Evolutionary conservation across 495 filamentous ascomycete genomes (phyloP).

Genomic region (Corynascus novoguineensis): DNA sequence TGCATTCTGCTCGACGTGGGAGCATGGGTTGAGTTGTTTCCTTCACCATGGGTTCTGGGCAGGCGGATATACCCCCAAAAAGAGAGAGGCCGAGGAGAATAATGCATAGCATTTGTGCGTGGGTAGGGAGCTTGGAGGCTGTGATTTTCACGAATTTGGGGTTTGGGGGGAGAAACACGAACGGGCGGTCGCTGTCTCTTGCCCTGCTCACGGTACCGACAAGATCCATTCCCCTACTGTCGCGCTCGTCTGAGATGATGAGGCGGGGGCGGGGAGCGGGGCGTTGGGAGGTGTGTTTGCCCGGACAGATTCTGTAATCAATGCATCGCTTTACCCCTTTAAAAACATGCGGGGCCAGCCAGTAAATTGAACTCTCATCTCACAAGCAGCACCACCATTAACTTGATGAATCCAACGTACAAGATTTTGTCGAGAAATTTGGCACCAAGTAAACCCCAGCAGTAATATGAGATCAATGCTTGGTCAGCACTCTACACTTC

Average conservation of each 20-base stretch:
- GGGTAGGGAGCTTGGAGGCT: neutral
- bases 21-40: constrained; percentile 3
- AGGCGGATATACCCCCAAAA: constrained; percentile 11
- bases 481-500: too few species aligned
- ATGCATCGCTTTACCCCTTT: neutral
- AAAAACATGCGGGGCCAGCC: neutral
- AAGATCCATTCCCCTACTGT: neutral
- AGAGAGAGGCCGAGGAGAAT: neutral
- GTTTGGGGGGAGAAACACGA: neutral
- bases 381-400: too few species aligned
- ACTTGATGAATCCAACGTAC: too few species aligned
- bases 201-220: neutral
- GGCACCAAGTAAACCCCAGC: too few species aligned
- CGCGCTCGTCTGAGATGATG: neutral
- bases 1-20: constrained; percentile 4
- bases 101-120: neutral
- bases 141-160: neutral
- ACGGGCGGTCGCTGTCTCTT: neutral
- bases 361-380: neutral
- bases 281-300: neutral
- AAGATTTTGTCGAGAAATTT: too few species aligned
- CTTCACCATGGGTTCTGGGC: constrained; percentile 4
- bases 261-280: neutral
- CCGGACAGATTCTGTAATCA: neutral
- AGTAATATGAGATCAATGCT: too few species aligned